Base-by-base conservation (phyloP, 495 filamentous ascomycete genomes). In the Thermothielavioides terrestris region DNA sequence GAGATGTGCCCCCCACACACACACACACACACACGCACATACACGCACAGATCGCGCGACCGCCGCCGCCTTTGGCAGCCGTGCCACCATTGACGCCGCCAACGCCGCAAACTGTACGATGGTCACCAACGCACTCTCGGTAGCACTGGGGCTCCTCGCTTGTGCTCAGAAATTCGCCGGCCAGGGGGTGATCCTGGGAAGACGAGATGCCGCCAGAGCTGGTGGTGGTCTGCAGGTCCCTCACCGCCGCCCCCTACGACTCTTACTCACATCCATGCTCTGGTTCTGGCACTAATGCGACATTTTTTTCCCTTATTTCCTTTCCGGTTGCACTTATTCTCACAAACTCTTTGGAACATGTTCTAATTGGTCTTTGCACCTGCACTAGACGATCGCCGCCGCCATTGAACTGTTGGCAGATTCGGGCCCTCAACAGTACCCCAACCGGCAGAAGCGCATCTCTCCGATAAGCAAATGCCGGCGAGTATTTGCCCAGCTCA, bases 331-430 rank as follows among this genome's bases (percentile, higher is more conserved):
- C 28, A 31, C 25, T 22, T 1, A 22, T 26, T 10, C 37, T 43
- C 18, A 18, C 37, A 49, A 18, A 39, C 39, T 38, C 23, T 48
- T 32, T 8, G 32, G 36, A 41, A 27, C 15, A 36, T 18, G 22
- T 46, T 36, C 49, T 50, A 32, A 53, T 53, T 50, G 49, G 53
- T 53, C 39, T 37, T 38, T 28, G 20, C 18, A 18, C 35, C 40
- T 50, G 34, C n/a, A n/a, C 53, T 37, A 57, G 54, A 57, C 45
- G 50, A 52, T 21, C 49, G 46, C 23, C 54, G 54, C 46, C 54
- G 50, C 42, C 27, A 57, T 22, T 50, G 42, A 46, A 28, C 6
- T 26, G n/a, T n/a, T n/a, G n/a, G n/a, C n/a, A n/a, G n/a, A n/a
- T n/a, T n/a, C n/a, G n/a, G n/a, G n/a, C n/a, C n/a, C n/a, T n/a